Evolutionary conservation across 2,329 filamentous ascomycete genomes (phyloP), one percentile per base, ranked within the genome.

Genomic region (Cordyceps militaris): DNA sequence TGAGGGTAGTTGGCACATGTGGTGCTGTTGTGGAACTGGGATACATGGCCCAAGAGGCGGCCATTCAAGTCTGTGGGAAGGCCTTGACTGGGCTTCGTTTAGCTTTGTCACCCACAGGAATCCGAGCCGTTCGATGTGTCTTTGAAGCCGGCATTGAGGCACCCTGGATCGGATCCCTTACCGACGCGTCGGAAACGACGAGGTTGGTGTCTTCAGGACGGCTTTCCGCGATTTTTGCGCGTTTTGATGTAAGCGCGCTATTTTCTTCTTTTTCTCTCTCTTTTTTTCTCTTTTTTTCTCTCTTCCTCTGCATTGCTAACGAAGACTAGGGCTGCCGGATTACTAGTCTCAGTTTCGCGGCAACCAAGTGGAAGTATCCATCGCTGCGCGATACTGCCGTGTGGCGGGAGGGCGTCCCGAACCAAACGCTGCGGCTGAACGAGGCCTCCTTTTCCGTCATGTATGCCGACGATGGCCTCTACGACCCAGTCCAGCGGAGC

Each of bases 21-120:
- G 54, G 54, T 14, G 26, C 21, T 8, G 34, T 50, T 11, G 32
- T 49, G 11, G 54, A 56, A 44, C 16, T 56, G 16, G 54, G 54
- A 30, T 56, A 56, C 34, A 56, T 42, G 36, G 24, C 21, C n/a
- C 10, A 23, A 2, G 44, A 42, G 30, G 24, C 9, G 3, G 23
- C n/a, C 14, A n/a, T 56, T 23, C 3, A 16, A 14, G 11, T 32
- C 11, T 36, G 14, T n/a, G 44, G 44, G 10, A 24, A 23, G 10
- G 7, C 7, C 1, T 28, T 47, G 42, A 46, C 30, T 2, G 52
- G 52, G 14, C 5, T 55, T 2, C 21, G 21, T 36, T 6, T 55
- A 7, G 40, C 52, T 28, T 21, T 28, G 16, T 8, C 8, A 9
- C 8, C 19, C 1, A 19, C 26, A 13, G 42, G 52, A 7, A 38